phyloP scores from a whole-genome alignment of 352 stramenopile species.

The Phytophthora pistaciae region DNA sequence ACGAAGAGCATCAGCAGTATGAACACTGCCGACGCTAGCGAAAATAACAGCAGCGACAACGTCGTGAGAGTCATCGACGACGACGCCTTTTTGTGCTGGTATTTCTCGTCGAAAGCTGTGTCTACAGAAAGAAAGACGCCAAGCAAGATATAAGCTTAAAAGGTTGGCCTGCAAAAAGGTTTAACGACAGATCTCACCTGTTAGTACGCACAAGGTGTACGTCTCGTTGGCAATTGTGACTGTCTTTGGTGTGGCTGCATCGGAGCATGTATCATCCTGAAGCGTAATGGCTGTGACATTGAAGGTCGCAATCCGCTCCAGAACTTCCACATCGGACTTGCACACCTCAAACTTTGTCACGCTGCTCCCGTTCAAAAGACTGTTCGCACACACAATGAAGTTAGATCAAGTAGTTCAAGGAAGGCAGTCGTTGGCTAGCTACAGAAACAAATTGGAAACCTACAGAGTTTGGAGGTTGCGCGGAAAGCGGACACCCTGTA shows the following conservation, averaged over 20 bases:
- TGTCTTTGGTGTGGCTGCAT: conserved; percentile 6
- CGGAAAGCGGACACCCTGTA: conserved; percentile 40
- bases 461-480: conserved; percentile 38
- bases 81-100: conserved; percentile 18
- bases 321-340: conserved; percentile 35
- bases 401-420: background rate
- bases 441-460: background rate
- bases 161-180: background rate
- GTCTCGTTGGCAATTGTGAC: conserved; percentile 29
- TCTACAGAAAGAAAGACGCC: conserved; percentile 8
- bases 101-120: conserved; percentile 30
- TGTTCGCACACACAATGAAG: conserved; percentile 1
- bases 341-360: conserved; percentile 42
- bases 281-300: conserved; percentile 22
- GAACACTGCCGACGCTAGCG: conserved; percentile 22
- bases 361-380: conserved; percentile 39
- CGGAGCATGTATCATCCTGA: conserved; percentile 10
- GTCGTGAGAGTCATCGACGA: conserved; percentile 37
- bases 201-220: conserved; percentile 39
- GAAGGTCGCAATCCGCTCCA: conserved; percentile 36
- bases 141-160: background rate
- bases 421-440: background rate
- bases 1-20: conserved; percentile 32
- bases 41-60: conserved; percentile 30
- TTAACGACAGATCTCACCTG: conserved; percentile 14